A percentile compares a stretch with the other conserved stretches of the same genome.
These are phyloP conservation scores for Phytophthora rubi DNA, from an alignment of 352 stramenopile species.

Conservation along the genomic window DNA sequence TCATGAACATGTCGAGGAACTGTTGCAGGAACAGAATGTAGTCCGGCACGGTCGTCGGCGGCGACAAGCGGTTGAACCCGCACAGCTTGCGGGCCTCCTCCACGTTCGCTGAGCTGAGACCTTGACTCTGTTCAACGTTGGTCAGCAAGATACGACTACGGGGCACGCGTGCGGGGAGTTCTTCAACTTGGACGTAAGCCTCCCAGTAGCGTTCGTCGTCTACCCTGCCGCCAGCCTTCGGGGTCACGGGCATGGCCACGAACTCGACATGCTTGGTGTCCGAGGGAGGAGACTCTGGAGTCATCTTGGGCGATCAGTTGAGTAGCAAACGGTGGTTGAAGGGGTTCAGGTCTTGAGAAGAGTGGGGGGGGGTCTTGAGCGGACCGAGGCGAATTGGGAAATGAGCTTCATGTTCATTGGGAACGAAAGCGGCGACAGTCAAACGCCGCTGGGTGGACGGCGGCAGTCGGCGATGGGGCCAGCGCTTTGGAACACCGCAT, in stretches of 20 bases:
- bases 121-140: constrained; percentile 43
- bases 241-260: constrained; percentile 25
- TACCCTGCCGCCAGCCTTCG: background rate
- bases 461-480: constrained; percentile 3
- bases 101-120: constrained; percentile 23
- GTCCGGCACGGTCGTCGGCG: constrained; percentile 38
- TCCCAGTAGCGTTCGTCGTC: constrained; percentile 45
- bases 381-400: constrained; percentile 25
- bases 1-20: constrained; percentile 59
- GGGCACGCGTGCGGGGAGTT: constrained; percentile 23
- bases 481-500: constrained; percentile 3
- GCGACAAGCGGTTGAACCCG: constrained; percentile 49
- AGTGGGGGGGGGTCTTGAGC: constrained; percentile 13
- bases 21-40: constrained; percentile 52
- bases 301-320: background rate
- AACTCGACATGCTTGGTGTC: constrained; percentile 18
- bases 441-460: constrained; percentile 20
- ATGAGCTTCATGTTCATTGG: constrained; percentile 17
- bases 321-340: background rate
- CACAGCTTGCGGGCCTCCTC: constrained; percentile 28
- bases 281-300: constrained; percentile 2
- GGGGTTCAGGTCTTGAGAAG: constrained; percentile 3
- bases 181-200: constrained; percentile 43
- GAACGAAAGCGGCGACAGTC: background rate
- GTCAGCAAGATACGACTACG: constrained; percentile 31